phyloP scores from a whole-genome alignment of 306 rosid species.

The Morella rubra region DNA sequence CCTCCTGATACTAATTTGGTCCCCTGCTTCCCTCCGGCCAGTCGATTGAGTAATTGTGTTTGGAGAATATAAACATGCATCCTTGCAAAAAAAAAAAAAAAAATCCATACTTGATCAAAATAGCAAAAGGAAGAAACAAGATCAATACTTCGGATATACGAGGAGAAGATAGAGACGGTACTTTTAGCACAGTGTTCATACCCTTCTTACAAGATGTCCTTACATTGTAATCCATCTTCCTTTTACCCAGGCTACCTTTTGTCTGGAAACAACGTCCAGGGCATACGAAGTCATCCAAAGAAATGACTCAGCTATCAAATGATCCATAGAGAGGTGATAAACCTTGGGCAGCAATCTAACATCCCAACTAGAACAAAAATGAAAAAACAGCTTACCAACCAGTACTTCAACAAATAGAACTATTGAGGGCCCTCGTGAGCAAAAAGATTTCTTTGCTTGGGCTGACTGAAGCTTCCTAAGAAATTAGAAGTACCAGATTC shows the following conservation, averaged over 20 bases:
- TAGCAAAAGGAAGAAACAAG: not conserved
- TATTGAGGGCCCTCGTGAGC: not conserved
- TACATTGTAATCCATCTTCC: no score
- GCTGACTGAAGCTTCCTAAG: not conserved
- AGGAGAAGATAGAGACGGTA: no score
- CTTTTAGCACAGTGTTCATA: not conserved
- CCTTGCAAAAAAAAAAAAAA: no score
- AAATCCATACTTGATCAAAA: not conserved
- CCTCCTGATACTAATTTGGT: no score
- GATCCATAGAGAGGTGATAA: not conserved
- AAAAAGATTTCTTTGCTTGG: not conserved
- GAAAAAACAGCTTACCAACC: not conserved
- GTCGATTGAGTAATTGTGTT: no score
- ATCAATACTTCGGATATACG: no score
- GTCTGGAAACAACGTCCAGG: not conserved
- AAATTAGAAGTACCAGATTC: not conserved
- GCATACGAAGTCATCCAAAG: not conserved
- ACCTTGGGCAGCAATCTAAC: not conserved
- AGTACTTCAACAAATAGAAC: not conserved
- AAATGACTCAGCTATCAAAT: not conserved
- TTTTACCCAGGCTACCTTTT: slow-evolving; percentile 1
- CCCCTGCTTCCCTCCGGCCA: no score
- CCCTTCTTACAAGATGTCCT: not conserved
- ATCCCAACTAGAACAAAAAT: not conserved
- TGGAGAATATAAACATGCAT: no score